Evolutionary conservation across 2,329 filamentous ascomycete species (phyloP), one percentile per base, ranked within the genome.

Genomic region (Stagonosporopsis chrysanthemi): DNA sequence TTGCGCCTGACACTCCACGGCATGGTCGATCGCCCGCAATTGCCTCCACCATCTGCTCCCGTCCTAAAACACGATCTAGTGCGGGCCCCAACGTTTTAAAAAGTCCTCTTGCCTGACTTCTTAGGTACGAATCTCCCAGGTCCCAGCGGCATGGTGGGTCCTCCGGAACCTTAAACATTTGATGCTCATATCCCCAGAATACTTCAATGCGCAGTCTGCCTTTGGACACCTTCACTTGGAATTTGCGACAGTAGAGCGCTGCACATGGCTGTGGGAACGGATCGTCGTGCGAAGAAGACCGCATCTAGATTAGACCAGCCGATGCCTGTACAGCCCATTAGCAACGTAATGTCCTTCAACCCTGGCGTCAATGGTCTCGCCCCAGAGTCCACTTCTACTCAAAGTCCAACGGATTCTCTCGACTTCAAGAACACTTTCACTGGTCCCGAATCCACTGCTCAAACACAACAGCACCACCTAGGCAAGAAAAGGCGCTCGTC

Each of bases 181-280:
- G 38, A 68, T 71, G 64, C 70, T 73, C 56, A 74, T 67, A 57
- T 62, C 28, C 56, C 44, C 62, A 70, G 65, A 45, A 60, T 61
- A 44, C 58, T 61, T 71, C 65, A 68, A 72, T 75, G 73, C 70
- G 60, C 63, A 65, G 55, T 60, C 52, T 52, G 52, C 49, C 62
- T 58, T 66, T 56, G 62, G 53, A 62, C 56, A 28, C 63, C 67
- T 52, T 67, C 58, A 61, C 62, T 67, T 63, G 52, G 62, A 52
- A 62, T 65, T 69, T 65, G 69, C 71, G 57, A 70, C 59, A 63
- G 59, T 49, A 63, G 62, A 65, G 62, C 64, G 65, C 69, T 65
- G 68, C 73, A 65, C 69, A 77, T 77, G 75, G 75, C 75, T 71
- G 69, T 75, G 55, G 72, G 70, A 62, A 67, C 71, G 57, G 71